Evolutionary conservation across 208 protist genomes (phyloP), one percentile per base, ranked within the genome.

Genomic region (Entamoeba moshkovskii): DNA sequence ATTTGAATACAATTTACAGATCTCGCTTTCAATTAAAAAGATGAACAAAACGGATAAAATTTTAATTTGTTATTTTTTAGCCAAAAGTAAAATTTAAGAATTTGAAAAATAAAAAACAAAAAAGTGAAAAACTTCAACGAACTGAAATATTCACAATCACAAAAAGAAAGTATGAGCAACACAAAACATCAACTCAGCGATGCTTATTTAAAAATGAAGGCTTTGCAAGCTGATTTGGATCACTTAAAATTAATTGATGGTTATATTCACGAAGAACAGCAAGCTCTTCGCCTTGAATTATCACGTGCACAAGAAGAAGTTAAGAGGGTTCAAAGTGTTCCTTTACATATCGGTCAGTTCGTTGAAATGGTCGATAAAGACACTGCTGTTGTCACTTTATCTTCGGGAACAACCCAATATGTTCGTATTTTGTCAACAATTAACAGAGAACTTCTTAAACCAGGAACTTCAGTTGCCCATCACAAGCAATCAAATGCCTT

Each of bases 261-360:
- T 45, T 98, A 98, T 95, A 97, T 97, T 48, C 97, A 97, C 95
- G 97, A 98, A 94, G 98, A 98, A 94, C 95, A 97, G 91, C 95
- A 96, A 91, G 97, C 98, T 93, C 94, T 98, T 38, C 97, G 97
- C 93, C 93, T 97, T 46, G 98, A 98, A 95, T 96, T 98, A 15
- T 93, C 98, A 91, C 96, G 97, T 85, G 97, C 98, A 16, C 96
- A 98, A 96, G 97, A 98, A 94, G 97, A 98, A 95, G 93, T 95
- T 11, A 66, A 94, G 38, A 25, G 94, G n/a, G 93, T 94, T 59
- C 29, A 92, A 95, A 66, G 92, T 93, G 98, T 99, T 33, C 99
- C 99, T 93, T 97, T 99, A 4, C 96, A 99, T 4, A 98, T 99
- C 94, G 99, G 99, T 47, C 99, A 99, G 96, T 99, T 99, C 94